Conservation (phyloP, 352 stramenopile genomes). For the Elongisporangium anandrum region DNA sequence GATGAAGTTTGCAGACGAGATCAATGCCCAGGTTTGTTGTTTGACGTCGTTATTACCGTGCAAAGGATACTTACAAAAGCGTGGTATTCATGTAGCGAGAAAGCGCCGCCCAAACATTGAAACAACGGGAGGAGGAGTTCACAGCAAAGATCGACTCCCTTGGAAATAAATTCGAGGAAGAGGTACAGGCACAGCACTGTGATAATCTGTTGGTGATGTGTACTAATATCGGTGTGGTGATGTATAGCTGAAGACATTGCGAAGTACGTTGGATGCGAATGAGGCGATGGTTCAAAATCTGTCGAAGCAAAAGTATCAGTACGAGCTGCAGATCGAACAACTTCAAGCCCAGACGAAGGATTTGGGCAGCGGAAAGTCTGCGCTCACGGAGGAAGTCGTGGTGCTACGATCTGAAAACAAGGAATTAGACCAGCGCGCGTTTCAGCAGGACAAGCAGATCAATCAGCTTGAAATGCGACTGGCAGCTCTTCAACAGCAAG, state of each 20-base stretch:
- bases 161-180: conserved; percentile 51
- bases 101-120: conserved; percentile 34
- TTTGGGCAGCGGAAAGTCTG: conserved; percentile 35
- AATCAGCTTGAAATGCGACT: conserved; percentile 71
- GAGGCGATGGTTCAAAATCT: conserved; percentile 52
- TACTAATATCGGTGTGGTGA: neutral
- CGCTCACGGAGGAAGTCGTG: conserved; percentile 43
- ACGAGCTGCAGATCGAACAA: conserved; percentile 76
- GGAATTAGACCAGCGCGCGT: conserved; percentile 70
- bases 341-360: conserved; percentile 58
- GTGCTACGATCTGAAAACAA: conserved; percentile 68
- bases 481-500: conserved; percentile 67
- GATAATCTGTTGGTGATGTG: neutral
- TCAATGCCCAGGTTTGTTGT: conserved; percentile 39
- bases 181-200: conserved; percentile 27
- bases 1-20: conserved; percentile 62
- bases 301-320: conserved; percentile 71
- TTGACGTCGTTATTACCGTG: neutral
- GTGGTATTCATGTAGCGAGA: conserved; percentile 27
- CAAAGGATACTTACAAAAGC: neutral
- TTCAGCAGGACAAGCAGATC: conserved; percentile 82
- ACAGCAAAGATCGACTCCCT: conserved; percentile 64
- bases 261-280: conserved; percentile 36
- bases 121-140: conserved; percentile 58
- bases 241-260: conserved; percentile 39